phyloP scores from a whole-genome alignment of 768 basidiomycete genomes.

The Podaxis sp. region DNA sequence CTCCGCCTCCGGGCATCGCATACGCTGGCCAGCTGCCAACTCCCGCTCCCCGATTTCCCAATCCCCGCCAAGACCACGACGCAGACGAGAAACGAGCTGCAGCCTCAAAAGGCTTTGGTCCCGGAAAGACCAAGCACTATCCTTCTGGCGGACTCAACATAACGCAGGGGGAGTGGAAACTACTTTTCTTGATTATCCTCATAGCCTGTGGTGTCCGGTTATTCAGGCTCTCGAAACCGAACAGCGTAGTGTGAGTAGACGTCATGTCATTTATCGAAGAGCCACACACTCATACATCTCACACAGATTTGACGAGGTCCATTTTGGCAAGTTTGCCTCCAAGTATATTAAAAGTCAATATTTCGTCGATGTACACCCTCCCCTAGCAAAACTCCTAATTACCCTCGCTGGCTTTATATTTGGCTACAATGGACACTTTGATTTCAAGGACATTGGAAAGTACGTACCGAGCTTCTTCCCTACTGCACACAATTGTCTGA shows the following conservation, averaged over 20 bases:
- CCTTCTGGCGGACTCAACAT: constrained; percentile 65
- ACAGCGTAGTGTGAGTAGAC: constrained; percentile 84
- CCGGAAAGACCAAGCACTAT: constrained; percentile 44
- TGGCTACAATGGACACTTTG: constrained; percentile 91
- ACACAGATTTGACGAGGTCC: constrained; percentile 92
- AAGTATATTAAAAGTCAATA: constrained; percentile 93
- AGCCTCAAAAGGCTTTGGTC: constrained; percentile 63
- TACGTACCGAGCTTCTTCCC: constrained; percentile 31
- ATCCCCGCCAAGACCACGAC: constrained; percentile 64
- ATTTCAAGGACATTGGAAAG: constrained; percentile 98
- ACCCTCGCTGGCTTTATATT: constrained; percentile 86
- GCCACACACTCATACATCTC: constrained; percentile 10
- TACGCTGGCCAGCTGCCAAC: constrained; percentile 31
- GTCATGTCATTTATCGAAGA: constrained; percentile 6
- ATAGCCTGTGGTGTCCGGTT: constrained; percentile 81
- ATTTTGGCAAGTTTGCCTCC: constrained; percentile 95
- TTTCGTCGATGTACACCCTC: constrained; percentile 96
- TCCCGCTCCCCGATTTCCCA: constrained; percentile 59
- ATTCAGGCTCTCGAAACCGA: constrained; percentile 81
- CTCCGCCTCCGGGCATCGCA: constrained; percentile 51
- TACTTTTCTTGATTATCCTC: constrained; percentile 63
- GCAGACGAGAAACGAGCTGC: constrained; percentile 72
- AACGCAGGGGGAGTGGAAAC: constrained; percentile 73
- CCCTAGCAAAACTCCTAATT: constrained; percentile 92
- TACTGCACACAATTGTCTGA: not conserved